These are phyloP conservation scores for Penicillium flavigenum DNA, from an alignment of 495 filamentous ascomycete genomes.

Conservation along the genomic window DNA sequence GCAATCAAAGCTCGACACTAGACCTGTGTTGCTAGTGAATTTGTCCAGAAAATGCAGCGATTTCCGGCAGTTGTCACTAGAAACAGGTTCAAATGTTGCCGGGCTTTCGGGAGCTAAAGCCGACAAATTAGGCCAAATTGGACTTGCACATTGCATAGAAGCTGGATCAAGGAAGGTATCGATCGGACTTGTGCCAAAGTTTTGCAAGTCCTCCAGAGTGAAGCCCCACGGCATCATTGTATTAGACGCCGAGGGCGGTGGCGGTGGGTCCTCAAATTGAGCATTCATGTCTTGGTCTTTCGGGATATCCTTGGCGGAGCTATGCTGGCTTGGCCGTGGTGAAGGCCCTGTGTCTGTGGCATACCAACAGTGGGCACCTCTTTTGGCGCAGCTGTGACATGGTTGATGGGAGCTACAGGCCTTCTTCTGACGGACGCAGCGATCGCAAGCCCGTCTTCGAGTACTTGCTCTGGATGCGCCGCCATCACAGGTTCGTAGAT, in stretches of 20 bases:
- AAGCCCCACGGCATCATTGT: conserved; percentile 8
- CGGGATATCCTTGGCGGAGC: neutral
- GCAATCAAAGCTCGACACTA: conserved; percentile 26
- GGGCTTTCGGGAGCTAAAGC: conserved; percentile 5
- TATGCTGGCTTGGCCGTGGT: neutral
- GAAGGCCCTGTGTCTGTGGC: conserved; percentile 1
- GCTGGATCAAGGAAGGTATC: conserved; percentile 3
- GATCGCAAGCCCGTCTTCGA: conserved; percentile 23
- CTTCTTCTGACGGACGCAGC: conserved; percentile 29
- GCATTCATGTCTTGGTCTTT: neutral
- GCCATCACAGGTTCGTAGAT: conserved; percentile 19
- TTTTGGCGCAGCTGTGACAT: conserved; percentile 20
- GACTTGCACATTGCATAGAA: neutral
- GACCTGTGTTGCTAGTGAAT: conserved; percentile 26
- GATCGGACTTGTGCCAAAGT: conserved; percentile 6
- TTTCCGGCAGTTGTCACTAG: neutral
- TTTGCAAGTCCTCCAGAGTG: conserved; percentile 2
- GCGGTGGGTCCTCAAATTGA: neutral
- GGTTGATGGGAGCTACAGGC: conserved; percentile 25
- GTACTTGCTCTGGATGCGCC: conserved; percentile 9
- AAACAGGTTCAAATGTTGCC: neutral
- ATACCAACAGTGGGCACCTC: conserved; percentile 19
- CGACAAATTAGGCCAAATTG: conserved; percentile 14
- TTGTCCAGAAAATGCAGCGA: conserved; percentile 23
- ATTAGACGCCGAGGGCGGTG: neutral